Evolutionary conservation across 192 early-diverging fungal species (phyloP).

Genomic region (Entomortierella beljakovae): DNA sequence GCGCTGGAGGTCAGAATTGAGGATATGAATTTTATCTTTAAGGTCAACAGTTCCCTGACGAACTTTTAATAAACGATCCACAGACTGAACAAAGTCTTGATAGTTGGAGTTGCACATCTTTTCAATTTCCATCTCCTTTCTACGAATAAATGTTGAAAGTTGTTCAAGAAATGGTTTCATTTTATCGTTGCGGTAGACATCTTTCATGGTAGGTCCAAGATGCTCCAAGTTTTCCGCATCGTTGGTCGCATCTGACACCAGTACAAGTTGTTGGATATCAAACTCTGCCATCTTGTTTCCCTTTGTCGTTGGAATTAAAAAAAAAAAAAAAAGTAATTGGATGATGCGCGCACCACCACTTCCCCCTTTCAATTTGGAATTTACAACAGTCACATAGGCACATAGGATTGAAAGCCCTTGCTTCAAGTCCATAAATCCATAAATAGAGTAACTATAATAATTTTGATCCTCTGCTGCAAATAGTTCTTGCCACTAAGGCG

Average conservation of each 20-base stretch:
- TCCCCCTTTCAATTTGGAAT: too few relatives aligned
- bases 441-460: too few relatives aligned
- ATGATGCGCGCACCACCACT: too few relatives aligned
- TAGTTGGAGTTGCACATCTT: constrained; percentile 97
- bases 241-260: constrained; percentile 57
- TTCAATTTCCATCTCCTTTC: constrained; percentile 97
- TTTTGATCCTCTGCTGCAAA: too few relatives aligned
- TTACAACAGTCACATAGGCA: too few relatives aligned
- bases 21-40: constrained; percentile 84
- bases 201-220: constrained; percentile 88
- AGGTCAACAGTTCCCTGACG: constrained; percentile 86
- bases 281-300: constrained; percentile 62
- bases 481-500: too few relatives aligned
- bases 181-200: constrained; percentile 86
- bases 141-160: constrained; percentile 81
- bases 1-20: constrained; percentile 88
- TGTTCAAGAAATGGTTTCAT: constrained; percentile 91
- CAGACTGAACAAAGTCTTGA: constrained; percentile 94
- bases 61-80: constrained; percentile 96
- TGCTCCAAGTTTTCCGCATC: constrained; percentile 83
- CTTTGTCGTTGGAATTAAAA: too few relatives aligned
- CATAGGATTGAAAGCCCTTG: too few relatives aligned
- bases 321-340: too few relatives aligned
- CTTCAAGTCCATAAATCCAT: too few relatives aligned
- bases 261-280: constrained; percentile 57